Conservation (phyloP, 2,329 filamentous ascomycete species). For the Stagonosporopsis rhizophila region DNA sequence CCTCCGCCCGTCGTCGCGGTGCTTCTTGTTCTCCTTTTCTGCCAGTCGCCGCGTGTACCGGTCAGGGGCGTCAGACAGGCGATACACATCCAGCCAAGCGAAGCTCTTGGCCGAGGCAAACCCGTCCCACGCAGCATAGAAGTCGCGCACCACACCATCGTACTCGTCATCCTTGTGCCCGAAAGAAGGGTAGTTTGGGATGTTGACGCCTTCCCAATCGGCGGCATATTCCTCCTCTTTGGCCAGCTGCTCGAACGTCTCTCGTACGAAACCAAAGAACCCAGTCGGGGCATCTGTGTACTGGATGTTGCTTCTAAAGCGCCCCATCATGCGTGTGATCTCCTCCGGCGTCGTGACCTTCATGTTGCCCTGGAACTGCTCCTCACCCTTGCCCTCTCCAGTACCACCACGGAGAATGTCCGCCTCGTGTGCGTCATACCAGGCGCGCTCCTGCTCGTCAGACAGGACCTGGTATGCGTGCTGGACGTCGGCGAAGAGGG, state of each 20-base stretch:
- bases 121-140: constrained; percentile 80
- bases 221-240: constrained; percentile 80
- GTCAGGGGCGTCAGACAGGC: constrained; percentile 85
- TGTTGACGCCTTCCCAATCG: constrained; percentile 68
- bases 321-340: constrained; percentile 77
- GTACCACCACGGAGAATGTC: constrained; percentile 77
- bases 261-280: constrained; percentile 82
- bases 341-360: constrained; percentile 82
- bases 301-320: constrained; percentile 78
- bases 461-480: constrained; percentile 95
- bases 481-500: constrained; percentile 88
- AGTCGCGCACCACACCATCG: constrained; percentile 76
- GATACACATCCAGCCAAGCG: constrained; percentile 86
- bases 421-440: constrained; percentile 95
- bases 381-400: constrained; percentile 54
- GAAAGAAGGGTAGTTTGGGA: constrained; percentile 79
- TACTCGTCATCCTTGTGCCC: constrained; percentile 78
- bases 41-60: constrained; percentile 81
- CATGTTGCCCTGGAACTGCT: constrained; percentile 71
- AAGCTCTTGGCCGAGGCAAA: constrained; percentile 89
- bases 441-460: constrained; percentile 92
- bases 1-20: constrained; percentile 79
- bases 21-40: constrained; percentile 92
- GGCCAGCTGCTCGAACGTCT: constrained; percentile 80
- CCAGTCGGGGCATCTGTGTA: constrained; percentile 81